Conservation (phyloP, 208 protist species). For the Leishmania mexicana region DNA sequence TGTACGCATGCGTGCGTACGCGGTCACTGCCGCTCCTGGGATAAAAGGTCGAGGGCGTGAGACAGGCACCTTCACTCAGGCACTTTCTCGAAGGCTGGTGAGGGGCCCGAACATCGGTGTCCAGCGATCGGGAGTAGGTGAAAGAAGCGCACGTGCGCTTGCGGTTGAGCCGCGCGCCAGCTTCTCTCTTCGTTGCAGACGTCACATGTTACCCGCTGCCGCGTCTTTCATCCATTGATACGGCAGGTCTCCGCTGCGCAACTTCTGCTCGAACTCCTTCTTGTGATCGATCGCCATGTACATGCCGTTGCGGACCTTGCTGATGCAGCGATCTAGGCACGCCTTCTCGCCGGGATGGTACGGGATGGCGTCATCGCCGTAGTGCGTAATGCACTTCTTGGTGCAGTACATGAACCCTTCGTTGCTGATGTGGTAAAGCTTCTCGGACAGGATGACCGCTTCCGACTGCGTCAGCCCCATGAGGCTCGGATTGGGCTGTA, state of each 20-base stretch:
- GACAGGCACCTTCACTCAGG: background rate
- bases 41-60: no score
- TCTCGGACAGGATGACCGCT: slow-evolving; percentile 67
- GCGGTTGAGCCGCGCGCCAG: background rate
- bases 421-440: slow-evolving; percentile 53
- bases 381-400: slow-evolving; percentile 72
- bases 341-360: slow-evolving; percentile 82
- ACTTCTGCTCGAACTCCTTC: slow-evolving; percentile 68
- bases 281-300: slow-evolving; percentile 61
- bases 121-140: background rate
- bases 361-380: slow-evolving; percentile 78
- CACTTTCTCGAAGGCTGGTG: background rate
- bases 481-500: slow-evolving; percentile 54
- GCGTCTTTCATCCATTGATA: slow-evolving; percentile 86
- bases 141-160: background rate
- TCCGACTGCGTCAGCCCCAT: slow-evolving; percentile 62
- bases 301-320: slow-evolving; percentile 65
- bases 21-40: background rate
- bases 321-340: slow-evolving; percentile 76
- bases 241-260: slow-evolving; percentile 66
- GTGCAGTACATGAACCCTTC: slow-evolving; percentile 73
- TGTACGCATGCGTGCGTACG: background rate
- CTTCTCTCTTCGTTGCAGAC: background rate
- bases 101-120: background rate
- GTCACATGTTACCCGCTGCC: slow-evolving; percentile 37